Evolutionary conservation across 176 grass and related monocot genomes (phyloP), one percentile per base, ranked within the genome.

Genomic region (Musa schizocarpa): DNA sequence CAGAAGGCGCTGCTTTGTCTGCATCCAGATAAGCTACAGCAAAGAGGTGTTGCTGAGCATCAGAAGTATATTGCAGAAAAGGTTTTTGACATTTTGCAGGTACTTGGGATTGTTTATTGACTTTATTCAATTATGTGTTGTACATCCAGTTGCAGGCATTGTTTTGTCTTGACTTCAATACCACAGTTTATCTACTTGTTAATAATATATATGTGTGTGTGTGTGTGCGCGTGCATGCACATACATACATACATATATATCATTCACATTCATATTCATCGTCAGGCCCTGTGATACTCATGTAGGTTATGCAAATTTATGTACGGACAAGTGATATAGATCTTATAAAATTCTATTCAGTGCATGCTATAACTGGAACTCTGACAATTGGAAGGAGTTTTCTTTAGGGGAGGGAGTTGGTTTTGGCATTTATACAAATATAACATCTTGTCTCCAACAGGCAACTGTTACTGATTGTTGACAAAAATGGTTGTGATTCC

Each of bases 1-100:
- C 95, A 99, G 52, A 93, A 76, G 81, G 95, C 95, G 69, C 54
- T 99, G 63, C 80, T 99, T 56, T 94, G 81, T n/a, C 78, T 94
- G 71, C 95, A 99, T 85, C 95, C 95, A 34, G 95, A 99, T 83
- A 99, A 99, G 66, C 82, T 99, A 78, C 90, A 99, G 52, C 90
- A 94, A 21, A 77, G 90, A 72, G 86, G 84, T 43, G 88, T 64
- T 85, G 78, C 80, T n/a, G 69, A 65, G 20, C 90, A 94, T 79
- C 86, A 99, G 51, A 99, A 89, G 76, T 93, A 91, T 69, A 81
- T 99, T 76, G 95, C 90, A 61, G 88, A 99, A 87, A 91, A 86
- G 70, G 90, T 94, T 86, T 93, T 99, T 68, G 86, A 89, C 17
- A 94, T 99, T 87, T 76, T 99, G 84, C 90, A 99, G 95, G 95